Percentiles rank a stretch among this genome's conserved stretches.
Conservation (phyloP, 345 rosid species). For the Balakata baccata region DNA sequence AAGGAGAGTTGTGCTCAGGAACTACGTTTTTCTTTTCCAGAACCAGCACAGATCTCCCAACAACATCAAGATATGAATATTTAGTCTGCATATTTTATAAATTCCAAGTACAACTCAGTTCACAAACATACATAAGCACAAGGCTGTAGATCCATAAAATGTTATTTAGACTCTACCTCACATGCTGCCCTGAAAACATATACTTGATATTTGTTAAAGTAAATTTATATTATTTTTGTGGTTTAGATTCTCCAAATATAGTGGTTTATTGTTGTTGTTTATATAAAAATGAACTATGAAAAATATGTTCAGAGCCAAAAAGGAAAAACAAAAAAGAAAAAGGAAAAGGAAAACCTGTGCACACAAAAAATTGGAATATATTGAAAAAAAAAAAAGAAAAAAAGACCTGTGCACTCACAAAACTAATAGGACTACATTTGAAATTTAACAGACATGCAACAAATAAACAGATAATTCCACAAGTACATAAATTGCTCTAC, state of each 20-base stretch:
- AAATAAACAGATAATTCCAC: not conserved
- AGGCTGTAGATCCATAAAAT: not conserved
- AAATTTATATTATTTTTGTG: not conserved
- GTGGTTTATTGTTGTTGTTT: not conserved
- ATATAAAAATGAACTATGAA: not conserved
- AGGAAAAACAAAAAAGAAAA: no score
- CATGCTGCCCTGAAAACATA: not conserved
- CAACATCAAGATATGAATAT: conserved; percentile 92
- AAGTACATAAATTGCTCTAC: not conserved
- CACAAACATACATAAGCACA: not conserved
- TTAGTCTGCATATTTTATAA: conserved; percentile 55
- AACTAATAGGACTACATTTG: not conserved
- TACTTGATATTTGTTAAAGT: not conserved
- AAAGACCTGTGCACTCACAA: not conserved
- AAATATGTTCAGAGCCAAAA: no score
- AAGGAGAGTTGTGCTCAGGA: conserved; percentile 68
- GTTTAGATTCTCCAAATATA: not conserved
- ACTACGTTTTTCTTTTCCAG: conserved; percentile 83
- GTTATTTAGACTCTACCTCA: not conserved
- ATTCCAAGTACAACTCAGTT: conserved; percentile 18
- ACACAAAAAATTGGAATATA: not conserved
- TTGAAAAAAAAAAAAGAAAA: no score
- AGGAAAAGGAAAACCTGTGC: no score
- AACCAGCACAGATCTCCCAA: conserved; percentile 93
- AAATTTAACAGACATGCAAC: not conserved